Evolutionary conservation across 768 basidiomycete genomes (phyloP), one percentile per base, ranked within the genome.

Genomic region (Lentinus tigrinus): DNA sequence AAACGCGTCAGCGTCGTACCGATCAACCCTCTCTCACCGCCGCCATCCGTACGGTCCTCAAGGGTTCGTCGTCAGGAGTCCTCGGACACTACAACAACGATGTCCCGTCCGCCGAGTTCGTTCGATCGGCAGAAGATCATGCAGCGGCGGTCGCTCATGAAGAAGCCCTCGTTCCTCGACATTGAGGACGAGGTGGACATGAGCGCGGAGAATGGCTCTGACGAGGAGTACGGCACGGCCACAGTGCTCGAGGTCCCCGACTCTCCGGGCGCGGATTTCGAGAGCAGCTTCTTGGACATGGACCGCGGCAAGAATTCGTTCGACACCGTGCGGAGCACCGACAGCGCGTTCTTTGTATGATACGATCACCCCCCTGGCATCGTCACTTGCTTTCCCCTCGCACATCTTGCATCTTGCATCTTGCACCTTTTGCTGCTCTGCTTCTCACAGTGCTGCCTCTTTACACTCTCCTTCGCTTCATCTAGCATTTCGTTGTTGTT

Each of bases 81-180:
- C 40, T 47, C 17, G 47, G 60, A 56, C 36, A 37, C 48, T 11
- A n/a, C 54, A n/a, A 17, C 53, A 1, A 42, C 47, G 37, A 42
- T 47, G 16, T 57, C 62, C n/a, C 66, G 61, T 5, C 65, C 70
- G n/a, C 66, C 70, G 17, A 68, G 67, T 57, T 62, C 68, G 40
- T 69, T 69, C 57, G 62, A 65, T 42, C 49, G 51, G 28, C 59
- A 62, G 59, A 68, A 61, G 56, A 49, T 57, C 16, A 42, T 64
- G 39, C 50, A 66, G 47, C 62, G 80, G 46, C 78, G 75, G 47
- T 82, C 82, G 7, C 74, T 89, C 58, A 79, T 85, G 74, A 78
- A 77, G 65, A 87, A 88, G 66, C 84, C 88, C 19, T 89, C 87
- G 1, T 90, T 90, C 69, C 73, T 90, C 47, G 86, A 89, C 36